Evolutionary conservation across 2,329 filamentous ascomycete species (phyloP).

Genomic region (Aspergillus sp.): DNA sequence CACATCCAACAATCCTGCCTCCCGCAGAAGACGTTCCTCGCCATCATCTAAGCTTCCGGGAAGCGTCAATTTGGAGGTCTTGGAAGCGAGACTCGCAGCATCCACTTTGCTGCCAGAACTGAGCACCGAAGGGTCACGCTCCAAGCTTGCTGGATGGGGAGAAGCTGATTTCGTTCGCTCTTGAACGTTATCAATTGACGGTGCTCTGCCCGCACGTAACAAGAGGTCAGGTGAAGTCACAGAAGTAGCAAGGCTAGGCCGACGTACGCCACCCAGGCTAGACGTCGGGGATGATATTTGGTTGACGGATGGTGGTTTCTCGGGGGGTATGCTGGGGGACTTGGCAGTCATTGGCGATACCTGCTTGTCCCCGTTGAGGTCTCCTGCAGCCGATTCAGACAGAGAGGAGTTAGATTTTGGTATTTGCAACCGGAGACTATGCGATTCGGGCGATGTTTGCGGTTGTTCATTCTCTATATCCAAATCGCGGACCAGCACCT

Average conservation of each 20-base stretch:
- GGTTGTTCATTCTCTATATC: conserved; percentile 63
- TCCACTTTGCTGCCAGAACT: conserved; percentile 39
- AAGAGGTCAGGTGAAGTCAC: conserved; percentile 32
- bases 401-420: conserved; percentile 14
- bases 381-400: conserved; percentile 13
- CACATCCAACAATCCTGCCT: conserved; percentile 63
- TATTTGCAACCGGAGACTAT: conserved; percentile 18
- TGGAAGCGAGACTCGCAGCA: conserved; percentile 33
- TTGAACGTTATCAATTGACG: conserved; percentile 25
- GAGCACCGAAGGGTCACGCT: conserved; percentile 40
- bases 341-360: conserved; percentile 14
- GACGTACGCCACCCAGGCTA: conserved; percentile 24
- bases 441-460: conserved; percentile 30
- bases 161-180: conserved; percentile 30
- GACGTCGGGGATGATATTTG: conserved; percentile 23
- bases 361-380: conserved; percentile 7
- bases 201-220: conserved; percentile 25
- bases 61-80: conserved; percentile 35
- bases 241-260: conserved; percentile 34
- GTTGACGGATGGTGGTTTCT: conserved; percentile 17
- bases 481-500: conserved; percentile 81
- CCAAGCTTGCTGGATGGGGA: conserved; percentile 26
- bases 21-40: conserved; percentile 66
- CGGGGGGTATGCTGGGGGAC: conserved; percentile 16
- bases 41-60: conserved; percentile 57